These are phyloP conservation scores for Backusella westeae DNA, from an alignment of 192 early-diverging fungal genomes.

Conservation along the genomic window DNA sequence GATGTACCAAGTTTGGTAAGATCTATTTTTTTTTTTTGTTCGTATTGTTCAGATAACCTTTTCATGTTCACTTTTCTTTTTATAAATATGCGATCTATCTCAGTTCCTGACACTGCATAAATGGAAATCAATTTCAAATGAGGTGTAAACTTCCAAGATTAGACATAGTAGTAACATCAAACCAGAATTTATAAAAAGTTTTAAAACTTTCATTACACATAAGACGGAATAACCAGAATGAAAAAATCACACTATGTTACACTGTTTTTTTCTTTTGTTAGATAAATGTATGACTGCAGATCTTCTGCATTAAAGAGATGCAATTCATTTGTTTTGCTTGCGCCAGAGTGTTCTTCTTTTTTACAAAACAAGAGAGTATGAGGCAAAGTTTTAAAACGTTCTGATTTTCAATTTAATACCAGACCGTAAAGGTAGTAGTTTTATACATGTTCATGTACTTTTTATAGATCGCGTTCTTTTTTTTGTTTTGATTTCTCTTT, in stretches of 20 bases:
- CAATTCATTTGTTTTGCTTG: not conserved
- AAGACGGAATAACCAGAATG: not conserved
- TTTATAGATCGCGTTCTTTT: not conserved
- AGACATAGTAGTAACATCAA: not conserved
- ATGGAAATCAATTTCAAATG: conserved; percentile 8
- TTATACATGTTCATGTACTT: not conserved
- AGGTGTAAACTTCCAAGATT: conserved; percentile 11
- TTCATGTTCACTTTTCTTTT: not conserved
- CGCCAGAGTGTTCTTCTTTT: not conserved
- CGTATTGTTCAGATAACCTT: not conserved
- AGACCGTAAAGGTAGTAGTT: not conserved
- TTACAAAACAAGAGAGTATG: not conserved
- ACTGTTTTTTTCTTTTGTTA: not conserved
- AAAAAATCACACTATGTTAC: not conserved
- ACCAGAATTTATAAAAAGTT: not conserved
- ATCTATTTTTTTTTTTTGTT: not conserved
- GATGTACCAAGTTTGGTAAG: not conserved
- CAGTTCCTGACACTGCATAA: not conserved
- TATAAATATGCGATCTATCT: not conserved
- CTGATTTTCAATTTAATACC: not conserved
- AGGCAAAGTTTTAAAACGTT: not conserved
- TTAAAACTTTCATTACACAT: not conserved
- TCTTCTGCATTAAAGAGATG: not conserved
- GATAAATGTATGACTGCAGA: not conserved
- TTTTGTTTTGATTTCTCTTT: not conserved